Base-by-base conservation (phyloP, 495 filamentous ascomycete genomes). In the Hyaloscypha variabilis region DNA sequence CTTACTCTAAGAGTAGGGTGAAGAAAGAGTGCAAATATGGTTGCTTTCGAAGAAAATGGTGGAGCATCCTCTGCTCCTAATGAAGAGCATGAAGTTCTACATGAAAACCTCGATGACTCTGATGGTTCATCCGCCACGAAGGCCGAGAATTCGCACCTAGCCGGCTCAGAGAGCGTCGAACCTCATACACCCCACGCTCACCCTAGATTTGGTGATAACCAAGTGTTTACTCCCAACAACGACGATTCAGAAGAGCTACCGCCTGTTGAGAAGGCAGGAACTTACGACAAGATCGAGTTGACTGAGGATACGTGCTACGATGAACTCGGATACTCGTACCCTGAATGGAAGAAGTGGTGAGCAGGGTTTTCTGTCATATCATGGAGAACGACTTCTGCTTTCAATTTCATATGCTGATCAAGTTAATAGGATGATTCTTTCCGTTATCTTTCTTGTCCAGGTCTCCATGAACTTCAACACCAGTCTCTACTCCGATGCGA, bases 401-500 rank as follows among this genome's bases (percentile, higher is more conserved):
- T 29, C 8, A 2, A 6, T 10, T 34, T 30, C 24, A 29, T 60
- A 8, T n/a, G 19, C 58, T 28, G 42, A 36, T 39, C 56, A 10
- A 11, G 13, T n/a, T 23, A 36, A 6, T 25, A 66, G 64, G 69
- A 82, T 72, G 57, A 90, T 93, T 69, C 81, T 93, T 49, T 83
- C 79, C 28, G 82, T 92, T 65, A 89, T 94, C 73, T 92, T 92
- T 77, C 72, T 83, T 49, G 88, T 94, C 8, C 91, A 93, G 69
- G 86, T 88, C 57, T 92, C 90, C 5, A 94, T 94, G 90, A 94
- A 94, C 79, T 90, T 93, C 81, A 93, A 93, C 79, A 88, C 88
- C 11, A 86, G 85, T 31, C 81, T 91, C 13, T 93, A 91, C 75
- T 81, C 86, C 42, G 90, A 90, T 69, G 90, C 83, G 17, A 74